Evolutionary conservation across 192 early-diverging fungal genomes (phyloP).

Genomic region (Coemansia sp.): DNA sequence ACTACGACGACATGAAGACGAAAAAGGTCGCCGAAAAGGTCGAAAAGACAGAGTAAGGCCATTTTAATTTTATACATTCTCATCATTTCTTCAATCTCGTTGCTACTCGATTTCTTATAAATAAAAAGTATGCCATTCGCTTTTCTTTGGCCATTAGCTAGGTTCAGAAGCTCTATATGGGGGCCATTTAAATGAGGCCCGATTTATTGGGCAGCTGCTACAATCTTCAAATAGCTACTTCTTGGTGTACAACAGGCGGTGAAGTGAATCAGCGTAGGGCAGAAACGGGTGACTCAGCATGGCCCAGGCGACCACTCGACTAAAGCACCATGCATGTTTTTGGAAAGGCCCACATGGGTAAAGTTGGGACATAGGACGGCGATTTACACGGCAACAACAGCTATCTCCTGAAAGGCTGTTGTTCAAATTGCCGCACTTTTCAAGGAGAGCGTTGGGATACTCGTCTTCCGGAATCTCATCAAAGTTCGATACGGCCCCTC

Average conservation of each 20-base stretch:
- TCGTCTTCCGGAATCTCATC: no score
- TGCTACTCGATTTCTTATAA: slow-evolving; percentile 3
- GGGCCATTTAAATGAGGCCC: no score
- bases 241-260: not conserved
- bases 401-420: not conserved
- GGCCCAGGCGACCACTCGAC: not conserved
- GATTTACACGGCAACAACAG: not conserved
- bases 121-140: not conserved
- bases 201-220: no score
- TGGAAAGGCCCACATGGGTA: not conserved
- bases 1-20: slow-evolving; percentile 46
- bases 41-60: slow-evolving; percentile 23
- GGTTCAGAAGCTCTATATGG: no score
- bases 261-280: not conserved
- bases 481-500: not conserved
- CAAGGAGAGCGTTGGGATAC: not conserved
- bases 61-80: not conserved
- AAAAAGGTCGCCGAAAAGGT: slow-evolving; percentile 23
- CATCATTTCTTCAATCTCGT: slow-evolving; percentile 2
- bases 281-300: not conserved
- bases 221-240: not conserved
- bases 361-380: not conserved
- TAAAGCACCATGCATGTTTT: not conserved
- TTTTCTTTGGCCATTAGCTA: not conserved
- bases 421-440: no score